Evolutionary conservation across 2,329 filamentous ascomycete genomes (phyloP).

Genomic region (Hyphodiscus sp.): DNA sequence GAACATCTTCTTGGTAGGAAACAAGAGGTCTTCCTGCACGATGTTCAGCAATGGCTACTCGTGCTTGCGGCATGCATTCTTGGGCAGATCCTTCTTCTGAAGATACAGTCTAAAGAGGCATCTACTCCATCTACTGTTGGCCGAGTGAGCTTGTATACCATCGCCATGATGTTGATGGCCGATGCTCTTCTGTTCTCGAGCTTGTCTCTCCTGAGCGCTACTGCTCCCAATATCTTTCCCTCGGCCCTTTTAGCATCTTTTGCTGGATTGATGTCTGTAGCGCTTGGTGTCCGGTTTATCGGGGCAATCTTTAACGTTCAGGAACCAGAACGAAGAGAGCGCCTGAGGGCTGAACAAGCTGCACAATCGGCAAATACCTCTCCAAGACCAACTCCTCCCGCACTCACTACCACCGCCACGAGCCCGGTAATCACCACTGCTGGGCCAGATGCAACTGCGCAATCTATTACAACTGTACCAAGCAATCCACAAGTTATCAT

Average conservation of each 20-base stretch:
- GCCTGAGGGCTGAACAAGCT: conserved; percentile 20
- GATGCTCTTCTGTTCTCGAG: conserved; percentile 54
- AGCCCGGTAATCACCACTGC: conserved; percentile 22
- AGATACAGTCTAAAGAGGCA: conserved; percentile 58
- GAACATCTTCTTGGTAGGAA: conserved; percentile 55
- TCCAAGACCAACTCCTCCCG: conserved; percentile 23
- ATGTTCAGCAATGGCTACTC: conserved; percentile 54
- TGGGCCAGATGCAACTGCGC: conserved; percentile 17
- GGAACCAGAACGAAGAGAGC: conserved; percentile 46
- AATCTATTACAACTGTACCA: conserved; percentile 1
- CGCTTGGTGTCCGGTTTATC: conserved; percentile 51
- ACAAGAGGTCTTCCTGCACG: conserved; percentile 50
- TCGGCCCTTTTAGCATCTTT: conserved; percentile 50
- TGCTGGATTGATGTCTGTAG: conserved; percentile 48
- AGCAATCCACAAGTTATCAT: conserved; percentile 45
- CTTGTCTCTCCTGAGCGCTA: conserved; percentile 48
- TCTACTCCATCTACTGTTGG: conserved; percentile 62
- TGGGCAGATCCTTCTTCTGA: conserved; percentile 55
- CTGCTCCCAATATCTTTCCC: conserved; percentile 49
- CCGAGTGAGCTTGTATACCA: conserved; percentile 58
- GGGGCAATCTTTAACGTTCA: conserved; percentile 56
- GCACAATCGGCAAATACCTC: conserved; percentile 21
- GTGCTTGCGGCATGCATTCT: conserved; percentile 50
- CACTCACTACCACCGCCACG: not conserved
- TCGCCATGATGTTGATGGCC: conserved; percentile 54